These are phyloP conservation scores for Tanozyma kutaoensis DNA, from an alignment of 805 yeast species.

Conservation along the genomic window DNA sequence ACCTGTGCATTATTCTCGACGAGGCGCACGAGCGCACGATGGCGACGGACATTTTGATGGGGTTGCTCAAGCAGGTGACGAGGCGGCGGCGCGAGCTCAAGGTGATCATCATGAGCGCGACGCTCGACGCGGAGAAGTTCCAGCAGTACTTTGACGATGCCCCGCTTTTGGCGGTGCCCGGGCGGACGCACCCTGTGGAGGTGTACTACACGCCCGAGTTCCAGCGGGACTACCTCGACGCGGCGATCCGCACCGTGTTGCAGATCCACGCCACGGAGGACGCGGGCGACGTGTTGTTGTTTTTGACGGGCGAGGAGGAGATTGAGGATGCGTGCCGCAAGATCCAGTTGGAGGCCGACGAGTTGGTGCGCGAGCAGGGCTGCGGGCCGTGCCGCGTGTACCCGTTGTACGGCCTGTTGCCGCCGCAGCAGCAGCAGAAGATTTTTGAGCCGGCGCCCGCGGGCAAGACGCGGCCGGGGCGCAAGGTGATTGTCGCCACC, in stretches of 20 bases:
- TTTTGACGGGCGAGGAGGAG: slow-evolving; percentile 94
- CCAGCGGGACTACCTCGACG: slow-evolving; percentile 88
- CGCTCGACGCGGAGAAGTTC: slow-evolving; percentile 93
- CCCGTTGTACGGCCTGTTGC: slow-evolving; percentile 91
- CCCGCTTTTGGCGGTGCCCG: slow-evolving; percentile 92
- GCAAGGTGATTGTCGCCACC: slow-evolving; percentile 85
- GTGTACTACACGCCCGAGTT: slow-evolving; percentile 94
- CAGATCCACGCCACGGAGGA: slow-evolving; percentile 96
- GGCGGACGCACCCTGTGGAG: slow-evolving; percentile 96
- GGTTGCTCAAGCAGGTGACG: slow-evolving; percentile 74
- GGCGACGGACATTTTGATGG: slow-evolving; percentile 95
- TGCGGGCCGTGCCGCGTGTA: slow-evolving; percentile 85
- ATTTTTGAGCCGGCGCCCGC: slow-evolving; percentile 86
- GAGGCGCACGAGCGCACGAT: slow-evolving; percentile 98
- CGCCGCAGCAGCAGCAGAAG: slow-evolving; percentile 89
- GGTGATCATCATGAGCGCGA: slow-evolving; percentile 93
- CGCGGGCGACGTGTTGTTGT: slow-evolving; percentile 78
- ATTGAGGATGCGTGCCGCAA: slow-evolving; percentile 94
- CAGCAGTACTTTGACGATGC: slow-evolving; percentile 84
- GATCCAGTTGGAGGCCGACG: slow-evolving; percentile 79
- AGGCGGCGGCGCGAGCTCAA: slow-evolving; percentile 76
- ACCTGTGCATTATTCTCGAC: slow-evolving; percentile 86
- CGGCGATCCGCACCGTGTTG: slow-evolving; percentile 88
- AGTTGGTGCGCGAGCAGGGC: slow-evolving; percentile 72
- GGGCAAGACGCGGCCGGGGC: slow-evolving; percentile 72